Conservation (phyloP, 2,329 filamentous ascomycete genomes). For the Botrytis pseudocinerea region DNA sequence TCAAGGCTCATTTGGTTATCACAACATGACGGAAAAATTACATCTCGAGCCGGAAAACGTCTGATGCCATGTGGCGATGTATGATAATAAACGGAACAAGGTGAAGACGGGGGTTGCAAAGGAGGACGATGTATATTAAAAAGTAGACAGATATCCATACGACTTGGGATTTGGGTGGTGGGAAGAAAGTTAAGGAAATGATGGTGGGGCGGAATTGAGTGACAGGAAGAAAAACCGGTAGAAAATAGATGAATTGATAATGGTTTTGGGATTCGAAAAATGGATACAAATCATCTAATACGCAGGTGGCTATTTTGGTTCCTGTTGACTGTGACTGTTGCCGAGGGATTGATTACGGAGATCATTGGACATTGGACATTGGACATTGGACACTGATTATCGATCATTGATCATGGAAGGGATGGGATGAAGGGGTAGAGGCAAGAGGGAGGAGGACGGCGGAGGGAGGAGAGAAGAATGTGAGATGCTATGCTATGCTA, state of each 20-base stretch:
- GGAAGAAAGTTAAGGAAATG: constrained; percentile 3
- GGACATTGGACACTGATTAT: not conserved
- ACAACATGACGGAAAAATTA: constrained; percentile 14
- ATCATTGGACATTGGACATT: not conserved
- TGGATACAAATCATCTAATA: not conserved
- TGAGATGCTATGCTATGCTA: no score
- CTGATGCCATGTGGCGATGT: not conserved
- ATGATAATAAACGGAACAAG: not conserved
- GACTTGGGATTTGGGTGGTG: not conserved
- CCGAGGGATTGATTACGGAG: not conserved
- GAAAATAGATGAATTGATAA: constrained; percentile 1
- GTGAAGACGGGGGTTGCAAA: not conserved
- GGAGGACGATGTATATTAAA: not conserved
- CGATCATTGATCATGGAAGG: no score
- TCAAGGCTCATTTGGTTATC: not conserved
- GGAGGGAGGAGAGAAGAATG: not conserved
- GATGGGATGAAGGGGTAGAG: not conserved
- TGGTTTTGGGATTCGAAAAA: not conserved
- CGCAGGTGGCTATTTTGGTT: not conserved
- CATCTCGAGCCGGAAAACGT: not conserved
- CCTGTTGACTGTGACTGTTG: not conserved
- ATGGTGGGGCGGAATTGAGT: constrained; percentile 18
- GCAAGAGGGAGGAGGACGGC: not conserved
- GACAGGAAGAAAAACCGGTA: not conserved
- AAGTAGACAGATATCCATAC: not conserved